Base-by-base conservation (phyloP, 2,329 filamentous ascomycete species). In the Talaromyces sp. region DNA sequence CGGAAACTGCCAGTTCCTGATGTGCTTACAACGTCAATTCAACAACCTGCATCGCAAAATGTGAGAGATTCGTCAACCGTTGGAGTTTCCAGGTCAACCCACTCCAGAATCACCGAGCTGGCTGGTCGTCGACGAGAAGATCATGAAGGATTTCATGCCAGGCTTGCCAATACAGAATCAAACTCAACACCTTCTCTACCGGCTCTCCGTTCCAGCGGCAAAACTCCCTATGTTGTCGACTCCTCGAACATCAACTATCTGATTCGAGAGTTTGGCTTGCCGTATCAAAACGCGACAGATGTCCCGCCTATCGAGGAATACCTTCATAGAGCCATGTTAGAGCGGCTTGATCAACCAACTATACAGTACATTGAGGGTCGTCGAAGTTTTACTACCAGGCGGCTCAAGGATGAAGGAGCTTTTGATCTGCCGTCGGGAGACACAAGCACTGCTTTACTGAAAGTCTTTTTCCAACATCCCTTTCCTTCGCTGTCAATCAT, bases 181-280 rank as follows among this genome's bases (percentile, higher is more conserved):
- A 42, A 30, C 32, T 54, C 47, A 55, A 30, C 57, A 52, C 61
- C 63, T 17, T 62, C 55, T 36, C 64, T 66, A 51, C 64, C 65
- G 32, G 60, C 55, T 27, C 44, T 55, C 2, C 62, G 25, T 2
- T 52, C 61, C 19, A 52, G 60, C 13, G 60, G 63, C 0, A 63
- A 59, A 32, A 60, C 57, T 5, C 57, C 54, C 19, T 69, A 68
- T 56, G 62, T 70, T 30, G 68, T 62, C 4, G 68, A 70, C 30
- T 63, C 63, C n/a, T 67, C 64, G 15, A 70, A 69, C 58, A 55
- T 69, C 13, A 66, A 67, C 39, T 70, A 70, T 52, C 28, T 70
- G 33, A 61, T 70, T 39, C 63, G 63, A 52, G 63, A 70, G 54
- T 66, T 70, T 57, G 65, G 67, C 30, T 62, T 69, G 57, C 68